Evolutionary conservation across 2,329 filamentous ascomycete genomes (phyloP).

Genomic region (Dothistroma septosporum): DNA sequence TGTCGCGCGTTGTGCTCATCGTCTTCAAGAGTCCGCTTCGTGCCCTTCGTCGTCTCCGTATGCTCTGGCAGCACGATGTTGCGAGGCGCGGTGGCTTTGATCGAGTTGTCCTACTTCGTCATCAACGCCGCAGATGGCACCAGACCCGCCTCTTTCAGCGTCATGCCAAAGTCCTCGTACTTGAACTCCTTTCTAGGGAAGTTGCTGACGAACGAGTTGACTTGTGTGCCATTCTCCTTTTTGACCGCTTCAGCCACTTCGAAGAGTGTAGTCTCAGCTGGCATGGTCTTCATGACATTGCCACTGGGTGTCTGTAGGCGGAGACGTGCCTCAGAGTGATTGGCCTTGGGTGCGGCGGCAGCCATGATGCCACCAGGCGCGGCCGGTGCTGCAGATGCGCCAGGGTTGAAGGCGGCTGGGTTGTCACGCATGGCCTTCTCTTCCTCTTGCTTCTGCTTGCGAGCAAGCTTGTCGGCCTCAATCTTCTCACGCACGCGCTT

Average conservation of each 20-base stretch:
- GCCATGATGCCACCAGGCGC: constrained; percentile 32
- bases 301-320: constrained; percentile 72
- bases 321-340: constrained; percentile 76
- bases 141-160: constrained; percentile 84
- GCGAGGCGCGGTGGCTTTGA: not conserved
- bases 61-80: not conserved
- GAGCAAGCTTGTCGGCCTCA: constrained; percentile 87
- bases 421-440: constrained; percentile 85
- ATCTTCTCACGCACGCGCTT: constrained; percentile 89
- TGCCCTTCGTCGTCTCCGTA: not conserved
- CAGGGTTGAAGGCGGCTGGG: constrained; percentile 50
- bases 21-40: not conserved
- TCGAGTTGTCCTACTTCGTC: constrained; percentile 3
- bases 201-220: constrained; percentile 75
- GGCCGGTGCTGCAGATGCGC: constrained; percentile 45
- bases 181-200: constrained; percentile 81
- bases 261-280: constrained; percentile 85
- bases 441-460: constrained; percentile 76
- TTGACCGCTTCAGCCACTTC: constrained; percentile 78
- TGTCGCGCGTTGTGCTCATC: not conserved
- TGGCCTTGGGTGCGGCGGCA: constrained; percentile 54
- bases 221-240: constrained; percentile 64
- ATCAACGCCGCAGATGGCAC: constrained; percentile 80
- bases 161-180: constrained; percentile 73
- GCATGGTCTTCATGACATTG: constrained; percentile 80